Conservation (phyloP, 139 green algal genomes). For the Zygnema circumcarinatum region DNA sequence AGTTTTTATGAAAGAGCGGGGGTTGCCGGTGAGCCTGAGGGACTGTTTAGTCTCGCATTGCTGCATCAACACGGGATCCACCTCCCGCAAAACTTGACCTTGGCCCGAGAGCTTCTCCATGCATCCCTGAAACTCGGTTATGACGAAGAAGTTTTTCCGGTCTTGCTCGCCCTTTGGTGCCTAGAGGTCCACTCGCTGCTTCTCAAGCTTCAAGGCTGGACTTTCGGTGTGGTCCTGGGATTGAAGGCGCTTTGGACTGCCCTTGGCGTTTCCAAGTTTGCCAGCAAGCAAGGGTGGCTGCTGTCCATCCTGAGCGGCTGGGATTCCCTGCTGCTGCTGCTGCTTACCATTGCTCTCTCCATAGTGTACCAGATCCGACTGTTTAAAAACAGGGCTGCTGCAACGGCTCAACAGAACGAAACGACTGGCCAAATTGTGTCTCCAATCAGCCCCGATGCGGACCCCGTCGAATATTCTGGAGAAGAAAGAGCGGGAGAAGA, state of each 20-base stretch:
- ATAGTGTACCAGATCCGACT: background rate
- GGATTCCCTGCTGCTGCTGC: background rate
- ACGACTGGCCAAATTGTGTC: too few relatives aligned
- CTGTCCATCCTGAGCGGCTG: background rate
- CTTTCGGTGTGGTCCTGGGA: background rate
- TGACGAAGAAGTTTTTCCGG: background rate
- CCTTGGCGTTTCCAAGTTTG: background rate
- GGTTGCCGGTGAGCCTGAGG: conserved; percentile 25
- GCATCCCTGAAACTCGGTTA: background rate
- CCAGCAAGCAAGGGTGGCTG: background rate
- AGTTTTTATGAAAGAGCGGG: background rate
- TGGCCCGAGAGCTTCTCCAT: conserved; percentile 17
- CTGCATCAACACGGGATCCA: conserved; percentile 1
- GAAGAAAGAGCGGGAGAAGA: too few relatives aligned
- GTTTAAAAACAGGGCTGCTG: background rate
- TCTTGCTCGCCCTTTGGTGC: conserved; percentile 1
- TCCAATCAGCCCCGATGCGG: too few relatives aligned
- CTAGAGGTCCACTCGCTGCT: conserved; percentile 6
- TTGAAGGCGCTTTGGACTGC: background rate
- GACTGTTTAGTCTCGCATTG: conserved; percentile 5
- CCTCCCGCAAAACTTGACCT: conserved; percentile 8
- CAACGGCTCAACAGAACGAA: too few relatives aligned
- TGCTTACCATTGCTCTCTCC: background rate
- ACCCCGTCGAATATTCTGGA: too few relatives aligned
- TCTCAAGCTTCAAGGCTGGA: background rate